These are phyloP conservation scores for Periglandula ipomoeae DNA, from an alignment of 2,329 filamentous ascomycete species.

Conservation along the genomic window DNA sequence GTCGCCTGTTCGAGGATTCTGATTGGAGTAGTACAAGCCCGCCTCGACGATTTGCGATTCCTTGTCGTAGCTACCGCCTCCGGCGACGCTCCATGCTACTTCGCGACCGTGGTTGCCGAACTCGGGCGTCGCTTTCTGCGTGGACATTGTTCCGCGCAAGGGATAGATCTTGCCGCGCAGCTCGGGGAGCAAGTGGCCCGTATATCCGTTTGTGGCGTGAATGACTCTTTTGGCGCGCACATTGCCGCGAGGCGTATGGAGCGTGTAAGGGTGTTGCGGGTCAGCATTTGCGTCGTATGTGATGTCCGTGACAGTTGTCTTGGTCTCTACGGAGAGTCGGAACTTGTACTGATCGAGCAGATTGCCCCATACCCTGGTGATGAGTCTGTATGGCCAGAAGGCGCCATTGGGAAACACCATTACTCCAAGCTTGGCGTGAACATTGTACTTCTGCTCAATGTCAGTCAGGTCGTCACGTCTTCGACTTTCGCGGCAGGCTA, in stretches of 20 bases:
- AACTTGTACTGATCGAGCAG: conserved; percentile 22
- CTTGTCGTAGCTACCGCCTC: conserved; percentile 34
- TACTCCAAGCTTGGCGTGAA: conserved; percentile 22
- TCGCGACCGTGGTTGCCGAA: conserved; percentile 18
- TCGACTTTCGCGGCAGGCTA: no score
- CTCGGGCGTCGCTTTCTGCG: conserved; percentile 29
- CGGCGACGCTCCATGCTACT: conserved; percentile 38
- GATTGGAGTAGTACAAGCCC: conserved; percentile 16
- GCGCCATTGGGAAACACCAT: conserved; percentile 24
- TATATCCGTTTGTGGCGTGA: conserved; percentile 47
- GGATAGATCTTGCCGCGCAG: conserved; percentile 34
- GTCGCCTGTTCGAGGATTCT: conserved; percentile 23
- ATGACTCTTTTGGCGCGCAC: conserved; percentile 39
- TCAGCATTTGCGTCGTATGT: conserved; percentile 12
- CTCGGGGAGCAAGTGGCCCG: conserved; percentile 38
- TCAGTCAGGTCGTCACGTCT: not conserved
- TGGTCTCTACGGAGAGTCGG: conserved; percentile 26
- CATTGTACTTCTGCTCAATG: conserved; percentile 12
- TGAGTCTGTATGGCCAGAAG: conserved; percentile 39
- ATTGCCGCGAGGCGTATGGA: conserved; percentile 35
- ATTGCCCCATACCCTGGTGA: conserved; percentile 29
- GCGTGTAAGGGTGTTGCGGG: conserved; percentile 22
- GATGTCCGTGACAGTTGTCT: conserved; percentile 22
- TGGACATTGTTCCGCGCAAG: conserved; percentile 37
- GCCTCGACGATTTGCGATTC: conserved; percentile 30